Percentiles rank a stretch among this genome's conserved stretches.
phyloP scores from a whole-genome alignment of 208 protist species.

The Trypanosoma boissoni region DNA sequence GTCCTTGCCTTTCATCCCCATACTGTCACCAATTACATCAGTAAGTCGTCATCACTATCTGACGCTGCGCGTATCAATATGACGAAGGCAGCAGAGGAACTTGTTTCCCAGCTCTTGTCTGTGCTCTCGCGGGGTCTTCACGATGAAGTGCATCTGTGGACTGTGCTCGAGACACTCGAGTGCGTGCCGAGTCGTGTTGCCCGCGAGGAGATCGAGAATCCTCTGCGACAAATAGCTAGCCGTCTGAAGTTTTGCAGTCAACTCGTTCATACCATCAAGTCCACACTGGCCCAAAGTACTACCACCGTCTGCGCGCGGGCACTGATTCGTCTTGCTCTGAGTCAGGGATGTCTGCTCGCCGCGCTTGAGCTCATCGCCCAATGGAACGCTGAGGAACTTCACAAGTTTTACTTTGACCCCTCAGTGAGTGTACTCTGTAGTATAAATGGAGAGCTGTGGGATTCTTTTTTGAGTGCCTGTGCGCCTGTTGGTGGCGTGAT shows the following conservation, averaged over 20 bases:
- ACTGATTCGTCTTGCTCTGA: conserved; percentile 54
- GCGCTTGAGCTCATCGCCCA: conserved; percentile 55
- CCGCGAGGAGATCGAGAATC: conserved; percentile 14
- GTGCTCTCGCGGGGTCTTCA: conserved; percentile 44
- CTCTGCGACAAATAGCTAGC: conserved; percentile 17
- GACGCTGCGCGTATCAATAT: conserved; percentile 21
- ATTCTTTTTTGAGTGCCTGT: conserved; percentile 38
- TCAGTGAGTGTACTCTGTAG: conserved; percentile 17
- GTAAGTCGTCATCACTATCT: neutral
- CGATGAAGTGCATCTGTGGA: conserved; percentile 41
- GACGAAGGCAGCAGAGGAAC: conserved; percentile 36
- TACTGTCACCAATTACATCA: conserved; percentile 18
- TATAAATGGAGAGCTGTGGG: conserved; percentile 36
- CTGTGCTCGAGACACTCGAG: conserved; percentile 54
- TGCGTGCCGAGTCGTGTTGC: conserved; percentile 24
- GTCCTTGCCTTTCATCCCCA: conserved; percentile 21
- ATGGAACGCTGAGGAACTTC: conserved; percentile 39
- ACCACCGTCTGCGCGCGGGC: conserved; percentile 28
- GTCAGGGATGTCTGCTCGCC: conserved; percentile 54
- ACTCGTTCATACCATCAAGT: conserved; percentile 41
- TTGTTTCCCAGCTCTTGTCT: conserved; percentile 28
- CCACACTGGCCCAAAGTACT: conserved; percentile 28
- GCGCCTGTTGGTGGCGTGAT: conserved; percentile 51
- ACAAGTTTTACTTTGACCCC: conserved; percentile 30
- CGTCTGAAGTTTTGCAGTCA: conserved; percentile 54